phyloP scores from a whole-genome alignment of 768 basidiomycete species.

The Clitopilus passeckerianus region DNA sequence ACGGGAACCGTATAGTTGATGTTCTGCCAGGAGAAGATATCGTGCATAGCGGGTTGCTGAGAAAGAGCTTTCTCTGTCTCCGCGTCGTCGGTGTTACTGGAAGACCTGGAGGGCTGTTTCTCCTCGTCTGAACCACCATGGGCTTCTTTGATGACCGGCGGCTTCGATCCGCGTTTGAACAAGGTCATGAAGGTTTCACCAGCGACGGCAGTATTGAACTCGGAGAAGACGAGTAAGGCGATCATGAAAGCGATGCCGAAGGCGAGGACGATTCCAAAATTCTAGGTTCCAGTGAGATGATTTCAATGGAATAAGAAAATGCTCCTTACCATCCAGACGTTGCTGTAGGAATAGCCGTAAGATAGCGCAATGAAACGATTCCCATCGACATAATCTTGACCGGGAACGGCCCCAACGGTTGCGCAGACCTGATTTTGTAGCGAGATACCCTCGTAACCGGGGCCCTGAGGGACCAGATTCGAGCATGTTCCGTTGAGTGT shows the following conservation, averaged over 20 bases:
- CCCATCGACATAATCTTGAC: constrained; percentile 59
- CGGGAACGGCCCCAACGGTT: constrained; percentile 58
- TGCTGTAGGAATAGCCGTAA: constrained; percentile 39
- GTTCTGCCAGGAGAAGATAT: constrained; percentile 80
- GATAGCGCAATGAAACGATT: constrained; percentile 41
- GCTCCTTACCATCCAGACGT: constrained; percentile 38
- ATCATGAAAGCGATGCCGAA: constrained; percentile 60
- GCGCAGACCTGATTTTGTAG: constrained; percentile 74
- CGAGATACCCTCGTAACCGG: constrained; percentile 52
- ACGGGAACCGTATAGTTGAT: constrained; percentile 63
- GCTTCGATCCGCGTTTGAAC: constrained; percentile 58
- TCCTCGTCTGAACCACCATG: constrained; percentile 32
- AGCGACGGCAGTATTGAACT: constrained; percentile 39
- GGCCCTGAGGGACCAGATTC: constrained; percentile 53
- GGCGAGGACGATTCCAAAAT: constrained; percentile 64
- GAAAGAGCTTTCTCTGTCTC: constrained; percentile 26
- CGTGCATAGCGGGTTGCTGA: constrained; percentile 38
- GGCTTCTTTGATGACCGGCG: constrained; percentile 19
- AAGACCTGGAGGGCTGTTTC: constrained; percentile 13
- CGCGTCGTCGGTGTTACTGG: constrained; percentile 12
- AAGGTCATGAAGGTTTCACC: constrained; percentile 40
- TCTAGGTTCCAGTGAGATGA: constrained; percentile 25
- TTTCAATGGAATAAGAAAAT: neutral
- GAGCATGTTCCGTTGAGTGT: constrained; percentile 59
- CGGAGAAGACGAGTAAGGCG: constrained; percentile 55